Evolutionary conservation across 768 basidiomycete genomes (phyloP).

Genomic region (Mycena vulgaris): DNA sequence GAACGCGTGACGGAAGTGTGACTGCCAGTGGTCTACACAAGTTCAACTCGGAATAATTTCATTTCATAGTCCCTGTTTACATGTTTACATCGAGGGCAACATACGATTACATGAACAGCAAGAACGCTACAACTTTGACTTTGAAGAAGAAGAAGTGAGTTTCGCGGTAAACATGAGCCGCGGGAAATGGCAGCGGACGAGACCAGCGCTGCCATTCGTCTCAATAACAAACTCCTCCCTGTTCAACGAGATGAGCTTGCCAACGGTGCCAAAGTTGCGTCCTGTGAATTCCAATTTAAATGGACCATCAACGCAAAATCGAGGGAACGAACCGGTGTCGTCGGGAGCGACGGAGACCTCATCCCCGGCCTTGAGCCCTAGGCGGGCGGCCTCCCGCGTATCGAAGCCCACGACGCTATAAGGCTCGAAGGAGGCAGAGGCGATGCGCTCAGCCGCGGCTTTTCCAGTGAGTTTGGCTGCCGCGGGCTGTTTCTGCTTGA

Average conservation of each 20-base stretch:
- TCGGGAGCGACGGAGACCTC: constrained; percentile 60
- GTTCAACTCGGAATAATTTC: too few species aligned
- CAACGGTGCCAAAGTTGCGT: constrained; percentile 59
- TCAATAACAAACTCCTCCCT: constrained; percentile 66
- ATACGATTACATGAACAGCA: not conserved
- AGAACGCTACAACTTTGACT: constrained; percentile 15
- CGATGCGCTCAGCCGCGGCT: constrained; percentile 61
- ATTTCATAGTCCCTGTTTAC: too few species aligned
- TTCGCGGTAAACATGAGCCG: constrained; percentile 56
- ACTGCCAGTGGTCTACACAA: too few species aligned
- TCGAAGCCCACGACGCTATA: constrained; percentile 63
- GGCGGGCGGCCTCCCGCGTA: constrained; percentile 56
- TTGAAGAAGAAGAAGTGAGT: constrained; percentile 26
- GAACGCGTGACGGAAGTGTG: too few species aligned
- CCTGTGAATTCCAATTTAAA: constrained; percentile 42
- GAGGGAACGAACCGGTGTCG: constrained; percentile 60
- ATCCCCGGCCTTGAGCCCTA: constrained; percentile 57
- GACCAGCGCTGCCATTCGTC: constrained; percentile 55
- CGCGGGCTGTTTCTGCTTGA: constrained; percentile 45
- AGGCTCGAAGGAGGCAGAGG: constrained; percentile 54
- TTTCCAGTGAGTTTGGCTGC: constrained; percentile 53
- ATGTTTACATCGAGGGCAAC: not conserved
- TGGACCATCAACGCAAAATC: not conserved
- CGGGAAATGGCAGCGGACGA: constrained; percentile 69
- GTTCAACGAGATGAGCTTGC: constrained; percentile 66